Evolutionary conservation across 176 grass and related monocot species (phyloP).

Genomic region (Triticum turgidum): DNA sequence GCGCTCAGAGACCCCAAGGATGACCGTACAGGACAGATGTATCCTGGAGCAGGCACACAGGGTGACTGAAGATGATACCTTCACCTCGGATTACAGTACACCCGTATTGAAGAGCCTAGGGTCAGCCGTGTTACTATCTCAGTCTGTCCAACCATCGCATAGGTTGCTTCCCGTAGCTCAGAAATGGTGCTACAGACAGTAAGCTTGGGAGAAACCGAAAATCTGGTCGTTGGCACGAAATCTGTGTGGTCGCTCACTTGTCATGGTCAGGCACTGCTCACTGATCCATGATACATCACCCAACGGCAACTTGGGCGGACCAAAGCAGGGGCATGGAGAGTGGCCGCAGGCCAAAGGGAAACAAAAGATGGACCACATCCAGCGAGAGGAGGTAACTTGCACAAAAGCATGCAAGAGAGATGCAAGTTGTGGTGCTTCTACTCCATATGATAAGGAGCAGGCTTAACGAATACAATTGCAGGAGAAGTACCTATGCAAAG

Average conservation of each 20-base stretch:
- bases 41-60: too few species aligned
- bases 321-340: not conserved
- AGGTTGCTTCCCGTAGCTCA: not conserved
- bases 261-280: constrained; percentile 27
- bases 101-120: not conserved
- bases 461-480: constrained; percentile 1
- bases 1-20: not conserved
- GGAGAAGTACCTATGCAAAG: not conserved
- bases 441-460: not conserved
- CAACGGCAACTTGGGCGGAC: constrained; percentile 2
- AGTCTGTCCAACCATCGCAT: too few species aligned
- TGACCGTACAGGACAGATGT: too few species aligned
- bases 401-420: not conserved
- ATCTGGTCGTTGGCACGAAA: not conserved
- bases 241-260: constrained; percentile 10
- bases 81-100: not conserved
- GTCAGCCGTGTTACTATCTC: not conserved
- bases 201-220: not conserved
- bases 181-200: not conserved
- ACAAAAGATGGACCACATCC: not conserved
- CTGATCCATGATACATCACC: constrained; percentile 17
- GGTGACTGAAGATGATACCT: not conserved
- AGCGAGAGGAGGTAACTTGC: not conserved
- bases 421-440: not conserved
- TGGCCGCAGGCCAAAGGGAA: not conserved